Evolutionary conservation across 1,284 basidiomycete species (phyloP).

Genomic region (Ganoderma meredithae): DNA sequence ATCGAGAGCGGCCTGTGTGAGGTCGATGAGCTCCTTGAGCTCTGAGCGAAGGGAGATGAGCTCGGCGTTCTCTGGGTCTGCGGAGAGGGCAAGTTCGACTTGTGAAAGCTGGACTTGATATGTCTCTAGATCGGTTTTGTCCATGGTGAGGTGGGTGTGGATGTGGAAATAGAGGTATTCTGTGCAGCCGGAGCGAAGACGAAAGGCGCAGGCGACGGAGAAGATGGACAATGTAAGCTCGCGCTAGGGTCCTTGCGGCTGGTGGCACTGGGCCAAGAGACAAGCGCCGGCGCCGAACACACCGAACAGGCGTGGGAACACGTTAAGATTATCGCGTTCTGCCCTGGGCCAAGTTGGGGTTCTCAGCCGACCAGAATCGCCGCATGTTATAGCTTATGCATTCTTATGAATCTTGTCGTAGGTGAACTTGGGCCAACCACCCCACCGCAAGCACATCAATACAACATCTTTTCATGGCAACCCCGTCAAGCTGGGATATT

Average conservation of each 20-base stretch:
- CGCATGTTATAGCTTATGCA: too few relatives aligned
- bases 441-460: neutral
- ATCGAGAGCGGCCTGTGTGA: slow-evolving; percentile 80
- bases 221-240: neutral
- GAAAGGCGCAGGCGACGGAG: neutral
- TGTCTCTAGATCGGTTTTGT: slow-evolving; percentile 83
- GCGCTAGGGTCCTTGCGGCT: neutral
- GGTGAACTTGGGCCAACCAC: neutral
- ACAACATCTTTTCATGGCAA: neutral
- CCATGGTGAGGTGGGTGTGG: slow-evolving; percentile 51
- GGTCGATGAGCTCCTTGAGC: slow-evolving; percentile 88
- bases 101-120: slow-evolving; percentile 91
- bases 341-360: too few relatives aligned
- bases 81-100: slow-evolving; percentile 85
- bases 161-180: neutral
- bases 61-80: slow-evolving; percentile 86
- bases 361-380: too few relatives aligned
- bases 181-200: neutral
- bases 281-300: neutral
- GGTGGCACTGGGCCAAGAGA: neutral
- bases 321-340: too few relatives aligned
- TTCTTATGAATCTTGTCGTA: neutral
- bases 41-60: slow-evolving; percentile 81
- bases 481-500: neutral
- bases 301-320: neutral